phyloP scores from a whole-genome alignment of 2,329 filamentous ascomycete species.

The Stagonosporopsis rhizophila region DNA sequence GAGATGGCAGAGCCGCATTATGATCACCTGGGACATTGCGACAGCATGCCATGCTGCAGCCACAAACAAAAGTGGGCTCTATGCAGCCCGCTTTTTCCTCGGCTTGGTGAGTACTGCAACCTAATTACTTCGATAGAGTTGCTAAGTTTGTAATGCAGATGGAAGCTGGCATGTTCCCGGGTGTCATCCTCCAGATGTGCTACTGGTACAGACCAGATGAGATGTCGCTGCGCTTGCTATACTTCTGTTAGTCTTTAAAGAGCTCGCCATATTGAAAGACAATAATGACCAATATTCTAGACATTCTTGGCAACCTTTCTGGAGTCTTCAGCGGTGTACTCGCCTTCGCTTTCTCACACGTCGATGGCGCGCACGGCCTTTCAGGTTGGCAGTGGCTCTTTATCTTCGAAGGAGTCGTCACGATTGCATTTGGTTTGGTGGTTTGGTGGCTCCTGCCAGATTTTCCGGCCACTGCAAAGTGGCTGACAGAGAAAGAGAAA shows the following conservation, averaged over 20 bases:
- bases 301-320: constrained; percentile 61
- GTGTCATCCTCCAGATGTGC: constrained; percentile 59
- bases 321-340: constrained; percentile 66
- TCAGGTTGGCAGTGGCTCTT: constrained; percentile 48
- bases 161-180: constrained; percentile 38
- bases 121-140: not conserved
- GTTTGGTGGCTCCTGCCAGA: constrained; percentile 21
- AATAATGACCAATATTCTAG: not conserved
- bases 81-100: constrained; percentile 52
- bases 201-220: constrained; percentile 65
- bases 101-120: constrained; percentile 23
- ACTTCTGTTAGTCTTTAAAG: constrained; percentile 20
- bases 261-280: no score
- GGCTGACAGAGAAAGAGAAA: constrained; percentile 51
- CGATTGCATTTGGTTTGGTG: constrained; percentile 22
- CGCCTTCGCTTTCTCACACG: constrained; percentile 63
- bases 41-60: constrained; percentile 48
- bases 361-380: constrained; percentile 61
- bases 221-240: constrained; percentile 23
- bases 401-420: constrained; percentile 22
- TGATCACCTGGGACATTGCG: constrained; percentile 34
- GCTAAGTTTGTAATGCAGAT: constrained; percentile 12
- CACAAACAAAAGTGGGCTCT: constrained; percentile 54
- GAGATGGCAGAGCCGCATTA: constrained; percentile 44
- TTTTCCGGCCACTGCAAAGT: constrained; percentile 33